Evolutionary conservation across 2,329 filamentous ascomycete species (phyloP).

Genomic region (Stemphylium beticola): DNA sequence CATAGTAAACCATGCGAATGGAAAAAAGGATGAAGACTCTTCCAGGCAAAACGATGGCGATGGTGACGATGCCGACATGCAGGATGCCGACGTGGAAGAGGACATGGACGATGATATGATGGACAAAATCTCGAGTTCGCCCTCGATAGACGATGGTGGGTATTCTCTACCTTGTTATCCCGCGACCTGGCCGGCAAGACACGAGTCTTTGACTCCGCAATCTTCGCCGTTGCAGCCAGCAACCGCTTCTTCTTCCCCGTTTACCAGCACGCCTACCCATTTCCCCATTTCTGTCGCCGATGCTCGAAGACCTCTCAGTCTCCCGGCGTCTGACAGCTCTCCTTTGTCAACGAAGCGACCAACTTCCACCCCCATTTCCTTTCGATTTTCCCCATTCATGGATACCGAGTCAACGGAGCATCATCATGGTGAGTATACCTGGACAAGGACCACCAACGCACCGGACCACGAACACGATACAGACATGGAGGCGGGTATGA

Average conservation of each 20-base stretch:
- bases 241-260: constrained; percentile 52
- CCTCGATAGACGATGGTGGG: constrained; percentile 99
- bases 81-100: constrained; percentile 68
- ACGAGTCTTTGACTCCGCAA: constrained; percentile 50
- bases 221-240: constrained; percentile 38
- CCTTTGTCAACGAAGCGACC: constrained; percentile 34
- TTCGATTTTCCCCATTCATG: constrained; percentile 26
- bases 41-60: constrained; percentile 44
- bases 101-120: constrained; percentile 89
- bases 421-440: constrained; percentile 60
- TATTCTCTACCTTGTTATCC: constrained; percentile 57
- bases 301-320: constrained; percentile 26
- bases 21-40: constrained; percentile 39
- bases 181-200: constrained; percentile 49
- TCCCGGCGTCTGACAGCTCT: constrained; percentile 40
- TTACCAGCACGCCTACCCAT: constrained; percentile 52
- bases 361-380: constrained; percentile 46
- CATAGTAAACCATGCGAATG: constrained; percentile 24
- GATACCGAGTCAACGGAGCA: constrained; percentile 50
- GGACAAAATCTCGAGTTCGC: constrained; percentile 98
- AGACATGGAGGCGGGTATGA: constrained; percentile 12
- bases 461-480: constrained; percentile 5
- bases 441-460: constrained; percentile 27
- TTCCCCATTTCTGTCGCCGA: constrained; percentile 46
- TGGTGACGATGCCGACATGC: constrained; percentile 59